These are phyloP conservation scores for Scedosporium apiospermum DNA, from an alignment of 2,329 filamentous ascomycete genomes.

Conservation along the genomic window DNA sequence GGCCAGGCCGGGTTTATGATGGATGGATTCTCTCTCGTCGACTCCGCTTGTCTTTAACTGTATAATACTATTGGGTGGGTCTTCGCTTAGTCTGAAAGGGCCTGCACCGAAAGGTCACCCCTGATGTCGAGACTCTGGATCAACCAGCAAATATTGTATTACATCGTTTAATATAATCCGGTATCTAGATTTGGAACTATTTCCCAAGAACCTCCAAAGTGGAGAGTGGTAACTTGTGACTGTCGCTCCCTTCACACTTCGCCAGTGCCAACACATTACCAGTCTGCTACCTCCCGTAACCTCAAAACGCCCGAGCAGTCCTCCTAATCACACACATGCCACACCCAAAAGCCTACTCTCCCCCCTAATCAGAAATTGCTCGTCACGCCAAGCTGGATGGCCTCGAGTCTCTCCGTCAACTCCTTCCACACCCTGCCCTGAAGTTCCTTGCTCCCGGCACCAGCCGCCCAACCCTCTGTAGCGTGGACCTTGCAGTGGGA, in stretches of 20 bases:
- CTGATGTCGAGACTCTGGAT: too few species aligned
- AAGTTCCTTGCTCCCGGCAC: slow-evolving; percentile 24
- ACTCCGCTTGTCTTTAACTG: not conserved
- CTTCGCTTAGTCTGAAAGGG: too few species aligned
- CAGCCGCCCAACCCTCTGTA: slow-evolving; percentile 15
- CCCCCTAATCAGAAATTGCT: not conserved
- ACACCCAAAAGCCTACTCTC: not conserved
- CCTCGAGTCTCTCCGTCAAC: slow-evolving; percentile 30
- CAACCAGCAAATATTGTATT: too few species aligned
- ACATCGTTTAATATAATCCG: too few species aligned
- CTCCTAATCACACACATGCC: not conserved
- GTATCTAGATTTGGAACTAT: too few species aligned
- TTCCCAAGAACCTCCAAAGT: too few species aligned
- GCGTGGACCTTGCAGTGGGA: slow-evolving; percentile 20
- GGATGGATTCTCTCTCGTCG: not conserved
- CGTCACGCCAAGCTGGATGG: slow-evolving; percentile 27
- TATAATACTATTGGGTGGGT: not conserved
- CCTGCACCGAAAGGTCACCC: too few species aligned
- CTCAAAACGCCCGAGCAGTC: too few species aligned
- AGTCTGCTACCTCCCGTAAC: too few species aligned
- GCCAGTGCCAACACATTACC: too few species aligned
- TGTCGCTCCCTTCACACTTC: too few species aligned
- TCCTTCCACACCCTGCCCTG: slow-evolving; percentile 31
- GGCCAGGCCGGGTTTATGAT: not conserved
- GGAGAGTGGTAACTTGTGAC: too few species aligned